phyloP scores from a whole-genome alignment of 495 filamentous ascomycete genomes.

The Durotheca rogersii region DNA sequence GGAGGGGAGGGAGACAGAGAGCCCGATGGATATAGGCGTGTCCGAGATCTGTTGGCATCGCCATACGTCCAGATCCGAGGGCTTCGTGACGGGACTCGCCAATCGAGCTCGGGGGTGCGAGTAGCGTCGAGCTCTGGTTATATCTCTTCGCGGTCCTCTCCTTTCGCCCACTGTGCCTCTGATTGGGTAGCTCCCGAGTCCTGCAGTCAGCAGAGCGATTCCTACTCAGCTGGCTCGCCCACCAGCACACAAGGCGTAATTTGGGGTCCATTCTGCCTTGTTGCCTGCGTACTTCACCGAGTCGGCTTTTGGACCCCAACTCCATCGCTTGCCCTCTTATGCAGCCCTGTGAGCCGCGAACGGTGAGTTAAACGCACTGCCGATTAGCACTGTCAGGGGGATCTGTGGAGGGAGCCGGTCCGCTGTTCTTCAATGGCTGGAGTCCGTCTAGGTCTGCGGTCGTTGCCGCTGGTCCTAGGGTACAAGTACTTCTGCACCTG shows the following conservation, averaged over 20 bases:
- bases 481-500: slow-evolving; percentile 34
- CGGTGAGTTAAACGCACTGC: slow-evolving; percentile 37
- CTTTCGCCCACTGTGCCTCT: slow-evolving; percentile 19
- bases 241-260: slow-evolving; percentile 38
- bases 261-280: slow-evolving; percentile 39
- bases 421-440: slow-evolving; percentile 36
- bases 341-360: slow-evolving; percentile 40
- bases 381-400: slow-evolving; percentile 31
- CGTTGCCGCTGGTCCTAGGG: slow-evolving; percentile 38
- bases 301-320: slow-evolving; percentile 38
- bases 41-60: slow-evolving; percentile 15
- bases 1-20: slow-evolving; percentile 7
- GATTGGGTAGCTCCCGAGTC: slow-evolving; percentile 38
- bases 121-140: slow-evolving; percentile 30
- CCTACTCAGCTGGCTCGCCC: slow-evolving; percentile 34
- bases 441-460: slow-evolving; percentile 27
- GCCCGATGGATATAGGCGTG: slow-evolving; percentile 5
- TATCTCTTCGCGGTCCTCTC: slow-evolving; percentile 20
- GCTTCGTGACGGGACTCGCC: slow-evolving; percentile 23
- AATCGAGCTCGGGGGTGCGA: slow-evolving; percentile 28
- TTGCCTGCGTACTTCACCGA: slow-evolving; percentile 42
- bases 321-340: slow-evolving; percentile 34
- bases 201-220: slow-evolving; percentile 39
- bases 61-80: slow-evolving; percentile 37
- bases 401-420: slow-evolving; percentile 34